Evolutionary conservation across 352 stramenopile genomes (phyloP), one percentile per base, ranked within the genome.

Genomic region (Phytophthora multivora): DNA sequence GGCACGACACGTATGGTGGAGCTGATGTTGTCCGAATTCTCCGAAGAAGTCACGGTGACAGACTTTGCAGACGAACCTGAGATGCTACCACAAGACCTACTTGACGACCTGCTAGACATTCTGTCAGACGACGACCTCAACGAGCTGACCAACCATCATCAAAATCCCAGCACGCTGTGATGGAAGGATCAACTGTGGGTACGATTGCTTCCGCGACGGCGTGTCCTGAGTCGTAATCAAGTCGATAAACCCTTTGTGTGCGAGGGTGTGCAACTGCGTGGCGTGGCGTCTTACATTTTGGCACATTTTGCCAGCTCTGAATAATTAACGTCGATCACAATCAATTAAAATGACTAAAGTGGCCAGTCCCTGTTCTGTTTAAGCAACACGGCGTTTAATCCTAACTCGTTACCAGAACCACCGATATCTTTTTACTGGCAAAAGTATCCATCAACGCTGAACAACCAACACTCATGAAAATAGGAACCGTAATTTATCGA

Each of bases 101-200:
- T 70, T 0, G 61, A 69, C 47, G 61, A 69, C 3, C 48, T 69
- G 35, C 40, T 65, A 28, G 61, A 66, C 6, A 69, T 65, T 13
- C 55, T 69, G 10, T 65, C 61, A 31, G 61, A 66, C 21, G 54
- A 69, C 21, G 54, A 69, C 15, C 41, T 65, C 10, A 60, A 60
- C 28, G 61, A 69, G 35, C 21, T 69, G 33, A 60, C 21, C 21
- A 35, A 69, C 16, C 39, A 60, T 19, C 39, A 66, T 13, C 16
- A 59, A 31, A 9, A 30, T 6, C 8, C 7, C 21, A 23, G 21
- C 21, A 23, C 21, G 21, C 21, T 23, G 4, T 23, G 21, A 23
- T 23, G 21, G 21, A 23, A 4, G 21, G 21, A 4, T 23, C 21
- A 23, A 4, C 26, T 30, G 26, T 30, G 26, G 26, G 26, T 30